phyloP scores from a whole-genome alignment of 495 filamentous ascomycete genomes.

The Aspergillus mulundensis region DNA sequence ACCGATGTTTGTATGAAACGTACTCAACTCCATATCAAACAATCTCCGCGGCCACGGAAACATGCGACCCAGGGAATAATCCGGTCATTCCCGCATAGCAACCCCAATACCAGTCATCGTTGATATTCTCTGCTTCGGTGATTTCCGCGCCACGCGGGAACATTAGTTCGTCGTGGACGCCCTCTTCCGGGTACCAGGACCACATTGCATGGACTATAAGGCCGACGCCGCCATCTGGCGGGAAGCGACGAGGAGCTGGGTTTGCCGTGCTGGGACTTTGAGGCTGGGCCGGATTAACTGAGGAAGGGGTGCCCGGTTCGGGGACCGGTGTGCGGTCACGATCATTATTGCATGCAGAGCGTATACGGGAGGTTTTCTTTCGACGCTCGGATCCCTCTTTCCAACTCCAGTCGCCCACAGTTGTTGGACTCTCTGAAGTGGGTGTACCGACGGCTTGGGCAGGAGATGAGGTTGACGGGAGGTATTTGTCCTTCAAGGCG shows the following conservation, averaged over 20 bases:
- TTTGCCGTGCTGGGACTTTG: conserved; percentile 1
- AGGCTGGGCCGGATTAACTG: conserved; percentile 14
- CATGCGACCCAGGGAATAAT: conserved; percentile 72
- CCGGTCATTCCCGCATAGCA: conserved; percentile 71
- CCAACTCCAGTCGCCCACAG: conserved; percentile 46
- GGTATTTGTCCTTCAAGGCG: conserved; percentile 53
- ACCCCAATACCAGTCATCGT: conserved; percentile 83
- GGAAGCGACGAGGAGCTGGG: conserved; percentile 44
- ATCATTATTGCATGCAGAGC: conserved; percentile 13
- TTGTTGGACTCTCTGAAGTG: conserved; percentile 25
- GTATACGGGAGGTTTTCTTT: conserved; percentile 45
- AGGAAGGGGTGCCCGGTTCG: conserved; percentile 15
- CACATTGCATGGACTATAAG: conserved; percentile 59
- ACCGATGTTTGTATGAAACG: background rate
- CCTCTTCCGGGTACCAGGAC: conserved; percentile 66
- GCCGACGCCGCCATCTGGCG: conserved; percentile 67
- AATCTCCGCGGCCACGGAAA: conserved; percentile 43
- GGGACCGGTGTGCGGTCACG: conserved; percentile 14
- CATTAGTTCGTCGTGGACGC: conserved; percentile 64
- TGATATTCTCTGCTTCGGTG: conserved; percentile 73
- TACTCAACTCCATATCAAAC: conserved; percentile 8
- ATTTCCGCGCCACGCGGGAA: conserved; percentile 83
- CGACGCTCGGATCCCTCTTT: conserved; percentile 43
- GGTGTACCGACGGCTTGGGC: conserved; percentile 17
- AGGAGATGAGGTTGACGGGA: conserved; percentile 21